A percentile compares a stretch with the other conserved stretches of the same genome.
Evolutionary conservation across 2,329 filamentous ascomycete species (phyloP).

Genomic region (Ophiostoma angusticollis): DNA sequence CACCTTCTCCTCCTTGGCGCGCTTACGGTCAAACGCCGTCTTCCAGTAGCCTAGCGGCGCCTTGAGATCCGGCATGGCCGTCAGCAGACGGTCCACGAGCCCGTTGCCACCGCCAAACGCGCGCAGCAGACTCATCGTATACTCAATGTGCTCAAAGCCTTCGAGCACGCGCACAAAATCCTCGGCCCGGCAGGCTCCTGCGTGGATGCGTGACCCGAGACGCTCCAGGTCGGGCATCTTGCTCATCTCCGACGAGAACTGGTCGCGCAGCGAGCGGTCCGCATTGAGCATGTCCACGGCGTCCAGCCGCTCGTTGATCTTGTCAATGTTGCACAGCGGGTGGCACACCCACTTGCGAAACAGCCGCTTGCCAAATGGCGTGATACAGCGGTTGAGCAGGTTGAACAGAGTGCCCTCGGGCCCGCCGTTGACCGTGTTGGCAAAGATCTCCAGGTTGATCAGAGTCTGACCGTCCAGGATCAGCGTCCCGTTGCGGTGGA

Average conservation of each 20-base stretch:
- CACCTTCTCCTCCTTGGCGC: conserved; percentile 66
- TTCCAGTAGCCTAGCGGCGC: conserved; percentile 73
- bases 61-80: conserved; percentile 72
- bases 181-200: conserved; percentile 74
- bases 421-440: conserved; percentile 81
- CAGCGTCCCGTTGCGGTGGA: conserved; percentile 76
- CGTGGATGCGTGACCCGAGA: conserved; percentile 87
- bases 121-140: conserved; percentile 70
- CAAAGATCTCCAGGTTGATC: conserved; percentile 95
- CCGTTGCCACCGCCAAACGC: conserved; percentile 66
- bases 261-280: conserved; percentile 66
- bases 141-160: conserved; percentile 95
- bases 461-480: conserved; percentile 91
- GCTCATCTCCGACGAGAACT: conserved; percentile 75
- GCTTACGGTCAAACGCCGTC: conserved; percentile 73
- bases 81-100: conserved; percentile 70
- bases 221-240: conserved; percentile 92
- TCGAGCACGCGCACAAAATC: conserved; percentile 91
- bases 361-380: conserved; percentile 90
- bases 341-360: conserved; percentile 97
- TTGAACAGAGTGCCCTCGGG: conserved; percentile 77
- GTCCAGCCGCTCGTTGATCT: conserved; percentile 88
- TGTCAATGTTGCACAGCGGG: conserved; percentile 70
- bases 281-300: conserved; percentile 88
- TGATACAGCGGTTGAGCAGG: conserved; percentile 86